Percentiles rank a stretch among this genome's conserved stretches.
Conservation (phyloP, 768 basidiomycete genomes). For the Phanerochaete sordida region DNA sequence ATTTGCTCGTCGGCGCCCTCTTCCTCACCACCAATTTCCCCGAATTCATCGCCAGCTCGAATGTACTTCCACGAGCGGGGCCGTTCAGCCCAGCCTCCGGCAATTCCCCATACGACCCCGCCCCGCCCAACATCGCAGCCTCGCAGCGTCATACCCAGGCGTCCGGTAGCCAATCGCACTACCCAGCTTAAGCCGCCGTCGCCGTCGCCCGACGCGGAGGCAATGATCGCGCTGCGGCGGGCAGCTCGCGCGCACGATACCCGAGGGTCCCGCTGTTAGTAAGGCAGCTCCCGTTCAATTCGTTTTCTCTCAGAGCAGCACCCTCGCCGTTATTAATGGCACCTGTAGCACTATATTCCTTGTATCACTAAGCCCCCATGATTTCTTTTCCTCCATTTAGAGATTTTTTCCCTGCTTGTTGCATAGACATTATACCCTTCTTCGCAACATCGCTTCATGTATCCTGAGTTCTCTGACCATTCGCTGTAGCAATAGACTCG, state of each 20-base stretch:
- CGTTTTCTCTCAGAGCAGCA: background rate
- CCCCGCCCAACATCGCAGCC: constrained; percentile 21
- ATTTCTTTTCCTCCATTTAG: background rate
- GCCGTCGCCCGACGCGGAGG: background rate
- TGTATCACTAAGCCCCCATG: background rate
- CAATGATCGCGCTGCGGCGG: background rate
- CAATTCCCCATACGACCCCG: constrained; percentile 14
- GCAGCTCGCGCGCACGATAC: background rate
- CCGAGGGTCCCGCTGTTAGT: background rate
- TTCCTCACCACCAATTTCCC: constrained; percentile 22
- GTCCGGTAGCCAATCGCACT: constrained; percentile 9
- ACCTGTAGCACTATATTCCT: background rate
- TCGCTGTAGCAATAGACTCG: background rate
- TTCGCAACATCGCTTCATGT: background rate
- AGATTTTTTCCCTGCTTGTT: background rate
- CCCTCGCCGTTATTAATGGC: background rate
- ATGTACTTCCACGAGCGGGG: constrained; percentile 12
- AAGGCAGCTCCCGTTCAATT: background rate
- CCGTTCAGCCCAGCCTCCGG: constrained; percentile 14
- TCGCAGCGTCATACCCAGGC: constrained; percentile 18
- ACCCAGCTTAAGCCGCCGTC: background rate
- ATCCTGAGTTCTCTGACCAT: background rate
- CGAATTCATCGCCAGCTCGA: constrained; percentile 15
- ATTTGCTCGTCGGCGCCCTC: constrained; percentile 25
- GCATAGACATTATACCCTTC: background rate